Evolutionary conservation across 2,329 filamentous ascomycete species (phyloP), one percentile per base, ranked within the genome.

Genomic region (Colletotrichum spaethianum): DNA sequence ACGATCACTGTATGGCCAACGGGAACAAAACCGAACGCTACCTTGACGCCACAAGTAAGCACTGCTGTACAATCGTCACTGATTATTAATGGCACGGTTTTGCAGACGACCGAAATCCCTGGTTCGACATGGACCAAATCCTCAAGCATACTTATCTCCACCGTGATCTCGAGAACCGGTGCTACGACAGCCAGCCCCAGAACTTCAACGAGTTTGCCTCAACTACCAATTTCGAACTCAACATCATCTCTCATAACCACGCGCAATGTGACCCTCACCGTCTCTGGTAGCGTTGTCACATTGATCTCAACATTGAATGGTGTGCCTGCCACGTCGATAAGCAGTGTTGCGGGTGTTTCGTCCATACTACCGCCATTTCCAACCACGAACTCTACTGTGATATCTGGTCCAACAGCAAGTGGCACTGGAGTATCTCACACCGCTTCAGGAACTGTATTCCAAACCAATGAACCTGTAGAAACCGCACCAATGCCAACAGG

Each of bases 401-500:
- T 42, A 8, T 5, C 38, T 5, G 60, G 46, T 14, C 18, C 57
- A 20, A 72, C 70, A 1, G 68, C 48, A 56, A 62, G 48, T 14
- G 68, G 42, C 28, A 18, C 61, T 11, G 8, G 28, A 12, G 16
- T n/a, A 46, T 60, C 44, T 16, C 0, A 40, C 18, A 38, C 48
- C 40, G 38, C 18, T 8, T 72, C 70, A 16, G 70, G 53, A 18
- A 72, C 65, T 8, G 1, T 70, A 12, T 63, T 64, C 3, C 42
- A 53, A 9, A 50, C 69, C 11, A 36, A 50, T 2, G 65, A 72
- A 28, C 33, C 65, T 12, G 42, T 31, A 48, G 59, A 69, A 40
- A 60, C 70, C 20, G 14, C 50, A 7, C 60, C 67, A 40, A 57
- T 67, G 23, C 55, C 67, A 20, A 56, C 56, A 33, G 55, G 61